Percentiles rank a stretch among this genome's conserved stretches.
Evolutionary conservation across 495 filamentous ascomycete species (phyloP).

Genomic region (Hypoxylon trugodes): DNA sequence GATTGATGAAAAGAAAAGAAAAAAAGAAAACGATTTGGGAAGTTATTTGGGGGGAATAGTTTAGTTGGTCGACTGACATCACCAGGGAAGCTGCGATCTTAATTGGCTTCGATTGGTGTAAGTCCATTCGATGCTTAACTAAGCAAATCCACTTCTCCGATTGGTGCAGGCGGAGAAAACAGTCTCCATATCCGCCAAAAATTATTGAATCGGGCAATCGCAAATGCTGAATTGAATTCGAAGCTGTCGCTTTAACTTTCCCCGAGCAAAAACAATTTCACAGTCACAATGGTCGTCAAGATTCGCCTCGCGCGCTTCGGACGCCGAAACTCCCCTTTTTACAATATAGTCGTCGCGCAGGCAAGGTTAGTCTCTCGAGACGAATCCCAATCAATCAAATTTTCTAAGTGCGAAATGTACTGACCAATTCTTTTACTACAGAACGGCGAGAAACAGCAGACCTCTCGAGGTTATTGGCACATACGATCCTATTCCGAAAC

Average conservation of each 20-base stretch:
- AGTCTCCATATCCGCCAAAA: conserved; percentile 40
- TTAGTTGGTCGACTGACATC: conserved; percentile 43
- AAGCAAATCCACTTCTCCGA: conserved; percentile 3
- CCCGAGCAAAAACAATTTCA: neutral
- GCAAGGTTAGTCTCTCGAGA: conserved; percentile 73
- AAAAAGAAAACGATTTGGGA: neutral
- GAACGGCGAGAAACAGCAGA: conserved; percentile 81
- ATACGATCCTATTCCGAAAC: conserved; percentile 88
- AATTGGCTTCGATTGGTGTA: conserved; percentile 20
- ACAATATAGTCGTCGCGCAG: conserved; percentile 96
- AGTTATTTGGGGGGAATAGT: conserved; percentile 1
- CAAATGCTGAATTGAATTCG: conserved; percentile 9
- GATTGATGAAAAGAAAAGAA: neutral
- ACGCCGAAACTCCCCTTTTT: conserved; percentile 82
- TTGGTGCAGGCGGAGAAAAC: conserved; percentile 45
- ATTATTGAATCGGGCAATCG: conserved; percentile 29
- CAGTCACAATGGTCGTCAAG: conserved; percentile 81
- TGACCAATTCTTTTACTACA: conserved; percentile 39
- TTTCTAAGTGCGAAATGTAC: neutral
- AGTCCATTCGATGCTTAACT: conserved; percentile 25
- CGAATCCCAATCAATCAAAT: neutral
- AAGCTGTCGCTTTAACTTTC: neutral
- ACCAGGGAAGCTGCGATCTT: conserved; percentile 28
- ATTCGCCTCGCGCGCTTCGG: conserved; percentile 96
- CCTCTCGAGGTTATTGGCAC: conserved; percentile 95